Evolutionary conservation across 2,329 filamentous ascomycete genomes (phyloP).

Genomic region (Colletotrichum sp.): DNA sequence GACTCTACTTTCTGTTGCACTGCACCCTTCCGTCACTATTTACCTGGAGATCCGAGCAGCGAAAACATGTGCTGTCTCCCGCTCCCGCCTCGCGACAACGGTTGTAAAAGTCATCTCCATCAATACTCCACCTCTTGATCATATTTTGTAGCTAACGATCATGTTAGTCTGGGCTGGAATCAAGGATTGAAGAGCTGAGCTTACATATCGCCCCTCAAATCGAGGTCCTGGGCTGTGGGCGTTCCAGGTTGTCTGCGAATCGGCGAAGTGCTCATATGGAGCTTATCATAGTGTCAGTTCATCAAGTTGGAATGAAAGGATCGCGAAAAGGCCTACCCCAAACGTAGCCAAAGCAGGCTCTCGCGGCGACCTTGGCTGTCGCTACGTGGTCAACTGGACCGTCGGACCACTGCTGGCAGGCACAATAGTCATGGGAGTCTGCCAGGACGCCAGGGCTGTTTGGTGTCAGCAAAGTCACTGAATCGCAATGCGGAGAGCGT

Average conservation of each 20-base stretch:
- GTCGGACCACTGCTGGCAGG: neutral
- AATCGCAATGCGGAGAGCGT: neutral
- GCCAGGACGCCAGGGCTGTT: neutral
- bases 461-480: neutral
- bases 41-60: neutral
- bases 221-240: neutral
- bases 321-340: neutral
- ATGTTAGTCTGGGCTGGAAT: neutral
- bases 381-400: neutral
- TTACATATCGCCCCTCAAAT: neutral
- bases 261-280: neutral
- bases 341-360: neutral
- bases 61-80: neutral
- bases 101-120: neutral
- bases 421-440: neutral
- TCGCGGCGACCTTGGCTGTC: neutral
- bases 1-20: neutral
- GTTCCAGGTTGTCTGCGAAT: neutral
- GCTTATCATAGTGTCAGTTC: neutral
- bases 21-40: neutral
- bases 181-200: neutral
- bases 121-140: neutral
- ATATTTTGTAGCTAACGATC: neutral
- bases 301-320: neutral
- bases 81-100: neutral